Evolutionary conservation across 2,329 filamentous ascomycete genomes (phyloP), one percentile per base, ranked within the genome.

Genomic region (Penicillium palitans): DNA sequence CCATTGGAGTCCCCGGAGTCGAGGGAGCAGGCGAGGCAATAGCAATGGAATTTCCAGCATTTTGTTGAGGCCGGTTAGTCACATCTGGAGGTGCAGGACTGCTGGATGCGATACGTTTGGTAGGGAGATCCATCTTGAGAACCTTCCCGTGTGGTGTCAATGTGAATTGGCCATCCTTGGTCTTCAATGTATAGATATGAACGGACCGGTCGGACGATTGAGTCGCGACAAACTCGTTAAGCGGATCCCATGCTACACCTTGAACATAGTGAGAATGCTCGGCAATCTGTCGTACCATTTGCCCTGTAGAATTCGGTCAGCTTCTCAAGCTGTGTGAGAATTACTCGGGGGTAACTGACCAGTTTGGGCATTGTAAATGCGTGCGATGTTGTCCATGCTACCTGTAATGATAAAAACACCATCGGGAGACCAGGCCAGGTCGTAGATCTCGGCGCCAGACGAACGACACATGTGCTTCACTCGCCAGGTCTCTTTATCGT

Each of bases 261-360:
- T 99, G 95, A 19, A 99, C 95, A 74, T 97, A 99, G 76, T 99
- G 95, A 70, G 91, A 96, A 77, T 98, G 93, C 74, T 98, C 93
- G 52, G 93, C 93, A 64, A 98, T 96, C 74, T 97, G 93, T 60
- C 93, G 89, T 58, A 97, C 89, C 64, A 93, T 82, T 74, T 82
- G 79, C 19, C 84, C 83, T 86, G 46, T 48, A n/a, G 27, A 48
- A 29, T 51, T 56, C 46, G 12, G 65, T 70, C 62, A 76, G 68
- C 29, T 45, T 57, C 29, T 44, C 17, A 12, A 29, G 40, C 17
- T 40, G 35, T 58, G 21, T 56, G 42, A 19, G 31, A 21, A 17
- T 33, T 19, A 9, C 24, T 33, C 8, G 8, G 46, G 19, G 33
- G n/a, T 39, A 47, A 66, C 83, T 63, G 80, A 93, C 91, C 93